Percentiles rank a stretch among this genome's conserved stretches.
Evolutionary conservation across 208 protist species (phyloP).

Genomic region (Wallacemonas sp.): DNA sequence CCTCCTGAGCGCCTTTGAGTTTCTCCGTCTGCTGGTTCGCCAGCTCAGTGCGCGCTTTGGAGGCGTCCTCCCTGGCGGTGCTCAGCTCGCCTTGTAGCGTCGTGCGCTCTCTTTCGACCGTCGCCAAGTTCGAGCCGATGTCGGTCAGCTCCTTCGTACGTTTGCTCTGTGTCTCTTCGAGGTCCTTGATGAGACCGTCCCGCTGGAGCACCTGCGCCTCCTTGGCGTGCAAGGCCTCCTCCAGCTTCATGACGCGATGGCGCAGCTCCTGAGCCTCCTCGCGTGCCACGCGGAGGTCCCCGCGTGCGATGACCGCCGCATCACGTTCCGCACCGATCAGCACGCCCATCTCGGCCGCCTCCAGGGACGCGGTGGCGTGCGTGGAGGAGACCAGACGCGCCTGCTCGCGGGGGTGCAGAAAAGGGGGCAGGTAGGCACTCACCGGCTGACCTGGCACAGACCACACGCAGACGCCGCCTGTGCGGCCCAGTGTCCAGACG

Average conservation of each 20-base stretch:
- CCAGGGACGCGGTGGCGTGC: neutral
- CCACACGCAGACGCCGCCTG: conserved; percentile 46
- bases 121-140: conserved; percentile 32
- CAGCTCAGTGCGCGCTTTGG: conserved; percentile 39
- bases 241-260: conserved; percentile 35
- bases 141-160: conserved; percentile 57
- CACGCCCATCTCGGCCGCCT: conserved; percentile 27
- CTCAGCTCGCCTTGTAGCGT: conserved; percentile 50
- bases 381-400: conserved; percentile 23
- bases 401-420: conserved; percentile 29
- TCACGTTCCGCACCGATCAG: conserved; percentile 24
- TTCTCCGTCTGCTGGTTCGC: conserved; percentile 50
- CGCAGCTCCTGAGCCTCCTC: conserved; percentile 82
- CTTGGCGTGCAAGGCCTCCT: conserved; percentile 40
- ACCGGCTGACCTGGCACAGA: conserved; percentile 38
- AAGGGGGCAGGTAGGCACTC: conserved; percentile 29
- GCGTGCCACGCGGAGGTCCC: conserved; percentile 40
- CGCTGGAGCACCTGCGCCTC: conserved; percentile 45
- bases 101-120: conserved; percentile 38
- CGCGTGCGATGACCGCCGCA: conserved; percentile 22
- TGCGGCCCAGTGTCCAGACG: conserved; percentile 71
- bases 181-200: conserved; percentile 35
- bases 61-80: conserved; percentile 38
- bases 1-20: conserved; percentile 40
- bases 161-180: conserved; percentile 48